Evolutionary conservation across 164 flowering plant species (phyloP).

Genomic region (Aristolochia contorta): DNA sequence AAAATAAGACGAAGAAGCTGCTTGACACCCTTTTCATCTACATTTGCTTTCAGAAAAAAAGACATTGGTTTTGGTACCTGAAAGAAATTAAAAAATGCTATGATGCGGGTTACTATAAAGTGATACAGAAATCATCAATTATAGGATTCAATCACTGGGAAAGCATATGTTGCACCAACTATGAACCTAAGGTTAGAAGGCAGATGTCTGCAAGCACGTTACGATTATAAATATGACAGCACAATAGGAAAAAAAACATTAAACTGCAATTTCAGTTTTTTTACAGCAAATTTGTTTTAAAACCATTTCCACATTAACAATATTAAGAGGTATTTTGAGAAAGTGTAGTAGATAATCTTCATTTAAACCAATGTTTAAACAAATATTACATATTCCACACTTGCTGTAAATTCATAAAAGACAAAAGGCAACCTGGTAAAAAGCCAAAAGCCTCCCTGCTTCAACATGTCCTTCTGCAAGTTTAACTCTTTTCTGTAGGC

Average conservation of each 20-base stretch:
- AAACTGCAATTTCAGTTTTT: no score
- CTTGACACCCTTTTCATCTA: constrained; percentile 80
- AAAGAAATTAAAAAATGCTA: neutral
- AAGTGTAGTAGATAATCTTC: neutral
- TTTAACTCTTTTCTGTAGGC: constrained; percentile 46
- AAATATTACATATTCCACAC: no score
- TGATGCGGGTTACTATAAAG: neutral
- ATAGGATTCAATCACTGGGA: no score
- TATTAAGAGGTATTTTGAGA: neutral
- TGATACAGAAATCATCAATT: neutral
- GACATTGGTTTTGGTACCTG: constrained; percentile 90
- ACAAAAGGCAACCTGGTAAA: constrained; percentile 53
- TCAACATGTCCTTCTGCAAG: constrained; percentile 85
- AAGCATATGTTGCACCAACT: no score
- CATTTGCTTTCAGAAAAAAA: constrained; percentile 58
- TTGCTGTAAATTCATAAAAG: no score
- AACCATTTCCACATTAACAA: no score
- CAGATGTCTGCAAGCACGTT: no score
- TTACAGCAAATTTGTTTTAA: no score
- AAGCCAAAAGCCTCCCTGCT: constrained; percentile 83
- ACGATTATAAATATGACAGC: no score
- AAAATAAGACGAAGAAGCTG: constrained; percentile 94
- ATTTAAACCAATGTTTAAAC: no score
- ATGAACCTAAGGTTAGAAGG: no score
- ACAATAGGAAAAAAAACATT: no score